Evolutionary conservation across 768 basidiomycete species (phyloP).

Genomic region (Kwoniella pini): DNA sequence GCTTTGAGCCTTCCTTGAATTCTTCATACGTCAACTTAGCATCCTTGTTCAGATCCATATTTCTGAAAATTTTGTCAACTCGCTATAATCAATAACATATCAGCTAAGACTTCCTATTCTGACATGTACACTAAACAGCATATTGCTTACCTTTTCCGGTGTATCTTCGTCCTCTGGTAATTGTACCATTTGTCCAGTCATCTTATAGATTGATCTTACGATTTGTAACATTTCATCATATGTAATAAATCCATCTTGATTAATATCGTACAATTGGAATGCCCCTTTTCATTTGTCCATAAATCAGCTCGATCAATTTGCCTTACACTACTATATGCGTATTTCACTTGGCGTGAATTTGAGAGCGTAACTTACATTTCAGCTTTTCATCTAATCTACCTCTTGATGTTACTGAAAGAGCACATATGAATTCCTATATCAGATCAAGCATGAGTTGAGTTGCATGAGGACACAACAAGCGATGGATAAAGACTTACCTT

Average conservation of each 20-base stretch:
- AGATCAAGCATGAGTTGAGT: neutral
- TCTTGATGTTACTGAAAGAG: slow-evolving; percentile 89
- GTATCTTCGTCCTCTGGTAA: slow-evolving; percentile 98
- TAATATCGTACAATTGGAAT: slow-evolving; percentile 98
- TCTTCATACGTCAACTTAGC: slow-evolving; percentile 91
- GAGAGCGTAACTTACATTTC: slow-evolving; percentile 68
- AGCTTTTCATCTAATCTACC: slow-evolving; percentile 96
- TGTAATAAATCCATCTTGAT: slow-evolving; percentile 96
- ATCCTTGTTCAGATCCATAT: slow-evolving; percentile 96
- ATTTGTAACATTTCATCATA: slow-evolving; percentile 99
- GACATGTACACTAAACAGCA: too few relatives aligned
- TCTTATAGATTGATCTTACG: slow-evolving; percentile 97
- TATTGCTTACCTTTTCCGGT: slow-evolving; percentile 87
- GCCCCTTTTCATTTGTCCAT: too few relatives aligned
- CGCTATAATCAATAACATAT: slow-evolving; percentile 73
- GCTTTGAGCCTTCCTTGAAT: slow-evolving; percentile 97
- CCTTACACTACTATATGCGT: too few relatives aligned
- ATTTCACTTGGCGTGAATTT: too few relatives aligned
- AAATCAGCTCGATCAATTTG: too few relatives aligned
- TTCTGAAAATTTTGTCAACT: slow-evolving; percentile 96
- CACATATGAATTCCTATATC: slow-evolving; percentile 75
- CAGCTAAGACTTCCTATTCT: too few relatives aligned
- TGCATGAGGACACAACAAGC: neutral
- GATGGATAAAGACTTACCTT: slow-evolving; percentile 63
- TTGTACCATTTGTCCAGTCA: slow-evolving; percentile 99